Evolutionary conservation across 352 stramenopile species (phyloP).

Genomic region (Phytophthora hybrid): DNA sequence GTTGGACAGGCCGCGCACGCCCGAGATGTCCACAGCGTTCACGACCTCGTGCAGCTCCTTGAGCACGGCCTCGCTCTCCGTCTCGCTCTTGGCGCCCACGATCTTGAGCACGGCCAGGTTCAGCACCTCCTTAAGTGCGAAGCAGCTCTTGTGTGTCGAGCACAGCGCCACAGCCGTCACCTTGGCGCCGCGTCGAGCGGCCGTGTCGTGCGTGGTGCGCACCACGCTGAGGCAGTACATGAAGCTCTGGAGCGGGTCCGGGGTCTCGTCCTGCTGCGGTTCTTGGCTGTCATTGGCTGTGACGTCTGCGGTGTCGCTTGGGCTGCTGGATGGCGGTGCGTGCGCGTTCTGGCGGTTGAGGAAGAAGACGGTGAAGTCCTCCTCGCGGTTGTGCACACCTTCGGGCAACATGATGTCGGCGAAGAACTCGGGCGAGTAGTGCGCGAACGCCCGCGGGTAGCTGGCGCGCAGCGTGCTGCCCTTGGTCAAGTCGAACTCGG

Average conservation of each 20-base stretch:
- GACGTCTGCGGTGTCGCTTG: not conserved
- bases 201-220: constrained; percentile 81
- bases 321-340: not conserved
- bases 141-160: constrained; percentile 82
- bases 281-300: not conserved
- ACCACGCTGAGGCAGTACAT: constrained; percentile 92
- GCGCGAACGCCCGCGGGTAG: constrained; percentile 62
- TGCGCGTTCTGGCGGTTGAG: constrained; percentile 70
- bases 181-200: constrained; percentile 73
- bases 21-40: constrained; percentile 77
- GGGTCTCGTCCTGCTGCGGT: not conserved
- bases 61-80: constrained; percentile 55
- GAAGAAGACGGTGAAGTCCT: constrained; percentile 91
- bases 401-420: constrained; percentile 90
- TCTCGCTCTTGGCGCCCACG: constrained; percentile 51
- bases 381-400: constrained; percentile 87
- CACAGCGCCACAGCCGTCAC: constrained; percentile 88
- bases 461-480: constrained; percentile 79
- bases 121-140: constrained; percentile 79
- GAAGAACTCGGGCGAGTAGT: constrained; percentile 92
- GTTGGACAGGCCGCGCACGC: constrained; percentile 67
- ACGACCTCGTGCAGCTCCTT: constrained; percentile 71
- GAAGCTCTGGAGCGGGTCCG: constrained; percentile 71
- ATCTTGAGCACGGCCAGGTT: constrained; percentile 82
- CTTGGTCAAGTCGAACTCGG: constrained; percentile 78